phyloP scores from a whole-genome alignment of 2,329 filamentous ascomycete species.

The Arthroderma sp. region DNA sequence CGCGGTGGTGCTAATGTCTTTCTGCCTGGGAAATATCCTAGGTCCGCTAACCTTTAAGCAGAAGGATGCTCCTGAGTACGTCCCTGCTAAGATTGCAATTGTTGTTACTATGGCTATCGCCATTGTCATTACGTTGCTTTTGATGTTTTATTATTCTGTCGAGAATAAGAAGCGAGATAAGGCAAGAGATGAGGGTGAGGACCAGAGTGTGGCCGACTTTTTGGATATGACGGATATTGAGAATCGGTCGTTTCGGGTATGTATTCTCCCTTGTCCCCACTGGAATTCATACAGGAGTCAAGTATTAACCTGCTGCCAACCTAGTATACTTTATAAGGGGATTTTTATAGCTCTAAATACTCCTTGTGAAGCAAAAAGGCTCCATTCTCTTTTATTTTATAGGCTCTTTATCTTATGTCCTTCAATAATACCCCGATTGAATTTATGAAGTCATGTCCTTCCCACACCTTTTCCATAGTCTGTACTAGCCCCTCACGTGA shows the following conservation, averaged over 20 bases:
- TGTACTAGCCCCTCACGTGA: too few relatives aligned
- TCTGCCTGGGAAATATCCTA: slow-evolving; percentile 56
- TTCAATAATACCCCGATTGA: too few relatives aligned
- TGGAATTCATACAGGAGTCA: slow-evolving; percentile 9
- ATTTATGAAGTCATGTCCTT: too few relatives aligned
- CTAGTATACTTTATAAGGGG: too few relatives aligned
- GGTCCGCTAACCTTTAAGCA: slow-evolving; percentile 52
- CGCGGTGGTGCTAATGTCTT: slow-evolving; percentile 56
- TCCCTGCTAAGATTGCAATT: slow-evolving; percentile 56
- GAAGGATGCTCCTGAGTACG: slow-evolving; percentile 50
- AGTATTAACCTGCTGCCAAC: too few relatives aligned
- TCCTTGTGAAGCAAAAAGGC: too few relatives aligned
- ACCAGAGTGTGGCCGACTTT: slow-evolving; percentile 40
- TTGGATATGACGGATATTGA: slow-evolving; percentile 51
- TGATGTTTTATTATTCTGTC: slow-evolving; percentile 44
- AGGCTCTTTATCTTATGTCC: too few relatives aligned
- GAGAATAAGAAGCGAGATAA: slow-evolving; percentile 48
- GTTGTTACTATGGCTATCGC: slow-evolving; percentile 56
- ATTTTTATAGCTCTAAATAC: too few relatives aligned
- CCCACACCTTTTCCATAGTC: too few relatives aligned
- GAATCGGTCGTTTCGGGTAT: slow-evolving; percentile 28
- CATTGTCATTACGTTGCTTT: slow-evolving; percentile 38
- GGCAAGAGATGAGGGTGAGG: slow-evolving; percentile 30
- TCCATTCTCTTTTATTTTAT: too few relatives aligned
- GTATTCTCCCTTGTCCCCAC: slow-evolving; percentile 45